Evolutionary conservation across 345 rosid species (phyloP), one percentile per base, ranked within the genome.

Genomic region (Dipteronia sinensis): DNA sequence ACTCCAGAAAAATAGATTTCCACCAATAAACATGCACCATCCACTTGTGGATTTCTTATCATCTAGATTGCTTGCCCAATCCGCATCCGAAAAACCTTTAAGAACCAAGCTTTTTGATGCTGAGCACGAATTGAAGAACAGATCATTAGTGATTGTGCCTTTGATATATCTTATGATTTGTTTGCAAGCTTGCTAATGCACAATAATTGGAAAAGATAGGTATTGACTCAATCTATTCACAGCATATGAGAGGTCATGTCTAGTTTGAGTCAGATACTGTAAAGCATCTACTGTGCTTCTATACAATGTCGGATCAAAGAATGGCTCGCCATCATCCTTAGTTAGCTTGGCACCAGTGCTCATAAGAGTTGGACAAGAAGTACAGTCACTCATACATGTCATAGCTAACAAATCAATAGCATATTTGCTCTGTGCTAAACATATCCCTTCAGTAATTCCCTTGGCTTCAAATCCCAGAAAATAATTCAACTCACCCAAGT

Each of bases 141-240:
- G 1, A 0, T n/a, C 59, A 2, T 46, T 16, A 22, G 7, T 1
- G 0, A 19, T 0, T 8, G n/a, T 13, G 0, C 5, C 22, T 2
- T 46, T 23, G 1, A 46, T 2, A 13, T 47, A 69, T 12, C 72
- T 13, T 0, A 47, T 2, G 0, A 69, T 1, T 0, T 11, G 1
- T 44, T 69, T 44, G 13, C 3, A 20, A 12, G 56, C 31, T 1
- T 9, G 4, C 49, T 15, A 67, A 1, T 46, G 58, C 0, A 6
- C 1, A 0, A 20, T 0, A 1, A 9, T 51, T 1, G 67, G 67
- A 3, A 20, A 6, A 22, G 0, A 19, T 1, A 76, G 12, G 38
- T 40, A 76, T 16, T 68, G 61, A 1, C 46, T 17, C 3, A 58
- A 4, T 13, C 56, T 68, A 6, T 76, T 40, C 0, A 67, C 59